Evolutionary conservation across 2,329 filamentous ascomycete species (phyloP), one percentile per base, ranked within the genome.

Genomic region (Diaporthe sp.): DNA sequence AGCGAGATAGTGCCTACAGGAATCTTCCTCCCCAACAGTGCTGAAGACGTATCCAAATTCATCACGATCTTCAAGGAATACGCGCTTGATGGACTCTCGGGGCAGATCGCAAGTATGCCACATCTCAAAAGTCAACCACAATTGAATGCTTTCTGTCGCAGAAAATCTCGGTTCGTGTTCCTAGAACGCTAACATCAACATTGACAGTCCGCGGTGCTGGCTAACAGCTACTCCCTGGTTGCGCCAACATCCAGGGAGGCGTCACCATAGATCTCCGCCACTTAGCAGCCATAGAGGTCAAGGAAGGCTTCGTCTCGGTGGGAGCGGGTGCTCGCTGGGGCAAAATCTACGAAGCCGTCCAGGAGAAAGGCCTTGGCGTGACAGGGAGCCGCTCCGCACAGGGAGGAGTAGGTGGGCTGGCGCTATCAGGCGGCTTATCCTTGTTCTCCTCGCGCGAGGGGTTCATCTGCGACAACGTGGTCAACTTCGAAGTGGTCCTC

Each of bases 401-500:
- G 0, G 81, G 83, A 42, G 82, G 83, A 32, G 82, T 86, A 35
- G 84, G 84, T 5, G 83, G 81, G 37, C 80, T 81, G 63, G 78
- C 81, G 59, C 82, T 88, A 0, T 17, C 56, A 76, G 77, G 85
- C 66, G 86, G 86, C 1, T 78, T 86, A 12, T 84, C 83, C 2
- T 85, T 82, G 77, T 83, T 85, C 78, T 82, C 84, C 10, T 79
- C 81, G 3, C 80, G 81, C 1, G 78, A 83, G 61, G 86, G 86
- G 1, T 83, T 84, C 58, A 82, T 80, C 56, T 83, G 82, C 73
- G 85, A 85, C 75, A 84, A 80, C 44, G 80, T 86, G 4, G 58
- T 77, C 44, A 82, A 81, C 69, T 85, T 79, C 63, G 80, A 86
- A 72, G 37, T 88, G 35, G 85, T 87, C 8, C 80, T 86, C 0